Base-by-base conservation (phyloP, 371 early-diverging fungal species). In the Mucor circinelloides region DNA sequence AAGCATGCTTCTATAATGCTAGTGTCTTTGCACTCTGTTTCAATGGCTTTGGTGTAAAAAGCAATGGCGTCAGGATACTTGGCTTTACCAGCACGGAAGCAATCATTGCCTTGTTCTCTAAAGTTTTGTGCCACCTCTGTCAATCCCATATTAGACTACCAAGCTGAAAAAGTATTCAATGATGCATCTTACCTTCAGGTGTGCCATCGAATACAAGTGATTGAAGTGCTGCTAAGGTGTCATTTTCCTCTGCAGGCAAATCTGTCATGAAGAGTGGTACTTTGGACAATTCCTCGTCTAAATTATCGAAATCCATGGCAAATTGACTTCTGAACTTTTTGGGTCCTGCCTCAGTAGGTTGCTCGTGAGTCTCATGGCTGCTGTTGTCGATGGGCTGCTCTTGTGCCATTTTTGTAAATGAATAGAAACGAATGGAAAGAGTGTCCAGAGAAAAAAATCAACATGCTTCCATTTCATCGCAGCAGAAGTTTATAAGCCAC, bases 51-150 rank as follows among this genome's bases (percentile, higher is more conserved):
- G 25, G 96, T 93, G 81, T 98, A 99, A 78, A 78, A 96, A 32
- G 82, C 69, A 42, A 93, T 84, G 12, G 98, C 99, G 63, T 95
- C 92, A 57, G 85, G 73, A 77, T 88, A 97, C 52, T 76, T 76
- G 8, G 70, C 32, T 66, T 86, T 86, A 13, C 94, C 93, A 25
- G 83, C 87, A 65, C 88, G 85, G 81, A 95, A 97, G 62, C 89
- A 85, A 10, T 95, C 96, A 77, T 99, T 99, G 66, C 99, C 99
- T 75, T 97, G 95, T 58, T 92, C 89, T 80, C 96, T 98, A 70
- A 96, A 95, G 82, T 96, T 97, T 54, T 85, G 84, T 4, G 98
- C 98, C 61, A 95, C 85, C 78, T 97, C 97, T 64, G n/a, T 6
- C 3, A 4, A 25, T 9, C 19, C 57, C 1, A 28, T 46, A 28